Conservation (phyloP, 179 eudicot species). For the Heliamphora pulchella region DNA sequence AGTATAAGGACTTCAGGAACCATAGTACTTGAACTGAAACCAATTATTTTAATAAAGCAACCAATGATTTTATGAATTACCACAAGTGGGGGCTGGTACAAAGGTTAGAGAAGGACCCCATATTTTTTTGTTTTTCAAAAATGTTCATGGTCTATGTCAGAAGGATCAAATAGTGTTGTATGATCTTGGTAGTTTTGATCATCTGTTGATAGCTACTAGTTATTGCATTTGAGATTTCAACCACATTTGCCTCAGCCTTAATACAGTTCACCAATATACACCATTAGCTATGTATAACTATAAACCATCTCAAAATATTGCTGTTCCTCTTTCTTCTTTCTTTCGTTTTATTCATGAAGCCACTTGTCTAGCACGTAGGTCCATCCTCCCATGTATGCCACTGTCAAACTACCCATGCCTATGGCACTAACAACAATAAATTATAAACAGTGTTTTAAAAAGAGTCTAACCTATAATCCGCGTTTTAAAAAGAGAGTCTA, state of each 20-base stretch:
- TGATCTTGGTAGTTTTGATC: neutral
- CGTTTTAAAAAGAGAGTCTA: too few relatives aligned
- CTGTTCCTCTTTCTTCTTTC: neutral
- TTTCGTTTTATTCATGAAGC: neutral
- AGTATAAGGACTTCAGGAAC: neutral
- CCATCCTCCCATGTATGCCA: neutral
- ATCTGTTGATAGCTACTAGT: neutral
- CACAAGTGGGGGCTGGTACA: neutral
- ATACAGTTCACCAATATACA: neutral
- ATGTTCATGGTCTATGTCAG: neutral
- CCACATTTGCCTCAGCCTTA: neutral
- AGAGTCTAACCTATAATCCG: too few relatives aligned
- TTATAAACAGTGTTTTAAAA: too few relatives aligned
- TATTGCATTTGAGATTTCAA: neutral
- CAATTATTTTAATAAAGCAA: neutral
- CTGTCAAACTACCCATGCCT: neutral
- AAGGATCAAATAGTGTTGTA: neutral
- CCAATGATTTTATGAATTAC: neutral
- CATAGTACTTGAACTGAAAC: neutral
- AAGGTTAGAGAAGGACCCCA: neutral
- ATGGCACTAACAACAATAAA: too few relatives aligned
- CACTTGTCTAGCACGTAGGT: neutral
- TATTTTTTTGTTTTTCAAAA: neutral
- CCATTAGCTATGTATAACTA: neutral
- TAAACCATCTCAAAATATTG: neutral